These are phyloP conservation scores for Paramecium biaurelia DNA, from an alignment of 73 alveolate species.

Conservation along the genomic window DNA sequence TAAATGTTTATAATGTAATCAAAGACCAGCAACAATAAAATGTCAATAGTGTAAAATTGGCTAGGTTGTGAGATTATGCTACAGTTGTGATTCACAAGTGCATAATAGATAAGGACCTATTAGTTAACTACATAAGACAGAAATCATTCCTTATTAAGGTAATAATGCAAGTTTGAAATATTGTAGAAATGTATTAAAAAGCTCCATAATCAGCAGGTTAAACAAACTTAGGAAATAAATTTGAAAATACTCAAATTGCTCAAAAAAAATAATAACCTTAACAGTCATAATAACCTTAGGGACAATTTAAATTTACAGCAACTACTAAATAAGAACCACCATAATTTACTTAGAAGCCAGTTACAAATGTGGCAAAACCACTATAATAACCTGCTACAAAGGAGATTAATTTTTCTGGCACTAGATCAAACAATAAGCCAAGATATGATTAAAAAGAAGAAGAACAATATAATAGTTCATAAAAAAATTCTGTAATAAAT, in stretches of 20 bases:
- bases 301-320: neutral
- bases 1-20: constrained; percentile 11
- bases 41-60: constrained; percentile 20
- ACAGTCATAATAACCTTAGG: neutral
- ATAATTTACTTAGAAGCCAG: neutral
- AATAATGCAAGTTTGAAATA: neutral
- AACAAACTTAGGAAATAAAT: neutral
- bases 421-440: neutral
- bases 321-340: neutral
- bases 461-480: constrained; percentile 14
- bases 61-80: constrained; percentile 8
- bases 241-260: neutral
- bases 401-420: constrained; percentile 29
- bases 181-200: constrained; percentile 29
- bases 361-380: neutral
- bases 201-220: constrained; percentile 2
- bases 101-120: constrained; percentile 40
- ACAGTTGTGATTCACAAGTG: constrained; percentile 39
- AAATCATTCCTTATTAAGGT: constrained; percentile 48
- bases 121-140: constrained; percentile 22
- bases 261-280: constrained; percentile 7
- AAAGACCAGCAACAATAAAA: constrained; percentile 46
- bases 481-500: constrained; percentile 18
- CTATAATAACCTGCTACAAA: neutral
- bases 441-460: constrained; percentile 30